These are phyloP conservation scores for Withania somnifera DNA, from an alignment of 305 asterid species.

Conservation along the genomic window DNA sequence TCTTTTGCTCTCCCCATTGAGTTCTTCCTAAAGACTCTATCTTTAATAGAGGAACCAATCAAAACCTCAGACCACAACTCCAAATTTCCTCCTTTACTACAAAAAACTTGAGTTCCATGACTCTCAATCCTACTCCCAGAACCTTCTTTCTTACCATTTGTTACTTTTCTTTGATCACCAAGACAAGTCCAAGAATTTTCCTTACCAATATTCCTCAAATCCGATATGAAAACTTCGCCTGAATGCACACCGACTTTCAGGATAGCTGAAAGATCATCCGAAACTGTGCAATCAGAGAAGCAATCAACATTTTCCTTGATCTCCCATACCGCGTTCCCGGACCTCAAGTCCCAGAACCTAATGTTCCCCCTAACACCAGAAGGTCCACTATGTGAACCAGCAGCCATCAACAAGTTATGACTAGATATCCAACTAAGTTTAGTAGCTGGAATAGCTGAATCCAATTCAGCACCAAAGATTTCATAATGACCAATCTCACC, in stretches of 20 bases:
- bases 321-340: constrained; percentile 60
- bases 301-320: constrained; percentile 66
- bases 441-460: constrained; percentile 84
- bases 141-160: constrained; percentile 80
- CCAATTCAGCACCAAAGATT: constrained; percentile 76
- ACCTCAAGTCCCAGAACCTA: constrained; percentile 77
- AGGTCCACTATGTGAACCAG: constrained; percentile 90
- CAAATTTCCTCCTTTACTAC: constrained; percentile 58
- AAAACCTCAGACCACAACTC: constrained; percentile 77
- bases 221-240: constrained; percentile 57
- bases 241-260: constrained; percentile 79
- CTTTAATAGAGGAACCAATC: constrained; percentile 21
- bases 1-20: constrained; percentile 72
- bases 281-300: constrained; percentile 65
- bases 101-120: constrained; percentile 72
- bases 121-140: constrained; percentile 50
- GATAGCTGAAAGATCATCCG: constrained; percentile 33
- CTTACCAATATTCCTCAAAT: constrained; percentile 44
- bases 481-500: constrained; percentile 58
- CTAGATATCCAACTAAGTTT: constrained; percentile 59
- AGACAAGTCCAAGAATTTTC: constrained; percentile 57
- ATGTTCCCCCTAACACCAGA: constrained; percentile 71
- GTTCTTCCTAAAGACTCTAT: constrained; percentile 55
- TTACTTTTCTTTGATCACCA: constrained; percentile 43
- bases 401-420: constrained; percentile 77